Base-by-base conservation (phyloP, 192 early-diverging fungal species). In the Coemansia sp. region DNA sequence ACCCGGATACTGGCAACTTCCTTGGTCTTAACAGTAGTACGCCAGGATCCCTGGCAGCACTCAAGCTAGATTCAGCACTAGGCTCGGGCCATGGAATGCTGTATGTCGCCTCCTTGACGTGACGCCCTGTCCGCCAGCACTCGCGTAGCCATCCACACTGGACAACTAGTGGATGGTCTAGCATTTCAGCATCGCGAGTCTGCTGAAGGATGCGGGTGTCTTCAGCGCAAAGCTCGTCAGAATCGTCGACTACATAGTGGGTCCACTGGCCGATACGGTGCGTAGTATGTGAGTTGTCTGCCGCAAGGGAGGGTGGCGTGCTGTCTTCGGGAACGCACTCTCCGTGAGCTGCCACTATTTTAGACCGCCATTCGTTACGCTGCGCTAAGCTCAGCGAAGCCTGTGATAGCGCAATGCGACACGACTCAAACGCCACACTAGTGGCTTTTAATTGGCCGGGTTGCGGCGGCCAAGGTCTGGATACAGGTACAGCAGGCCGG, bases 161-260 rank as follows among this genome's bases (percentile, higher is more conserved):
- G 24, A 74, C 65, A 5, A 78, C 60, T 18, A 63, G 7, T n/a
- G 66, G 66, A 1, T 15, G 64, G 8, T 31, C 40, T 16, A 15
- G 20, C 51, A 3, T 22, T 9, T 22, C n/a, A 31, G 44, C 5
- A 29, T 8, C n/a, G 36, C 20, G 20, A 3, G 36, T 15, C 12
- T 22, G 18, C 60, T 52, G 34, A 52, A 75, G 33, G 27, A 47
- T n/a, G 12, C 12, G 34, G 10, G 59, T 15, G 36, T 75, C 74
- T 8, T 65, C 62, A 8, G 31, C 55, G 22, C 74, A 70, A 10
- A 75, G 68, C 52, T 75, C 40, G 15, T 68, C 73, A 18, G 70
- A 68, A 40, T 75, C 70, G 22, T 57, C 74, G 27, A 75, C 74
- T 3, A 80, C 61, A 68, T 57, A 80, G 34, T 80, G 78, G 7